phyloP scores from a whole-genome alignment of 768 basidiomycete species.

The Lanmaoa pseudosensibilis region DNA sequence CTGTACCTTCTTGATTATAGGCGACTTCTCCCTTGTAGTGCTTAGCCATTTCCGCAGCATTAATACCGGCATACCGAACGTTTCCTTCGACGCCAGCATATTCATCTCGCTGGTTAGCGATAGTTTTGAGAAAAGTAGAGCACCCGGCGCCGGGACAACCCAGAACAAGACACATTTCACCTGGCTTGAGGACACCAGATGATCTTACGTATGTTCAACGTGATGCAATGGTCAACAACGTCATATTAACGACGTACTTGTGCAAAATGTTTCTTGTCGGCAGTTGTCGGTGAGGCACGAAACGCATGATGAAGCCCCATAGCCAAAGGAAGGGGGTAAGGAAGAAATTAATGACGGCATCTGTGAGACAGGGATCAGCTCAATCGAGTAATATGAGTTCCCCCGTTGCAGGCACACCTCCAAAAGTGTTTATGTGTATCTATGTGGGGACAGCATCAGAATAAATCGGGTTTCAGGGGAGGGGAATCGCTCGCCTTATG shows the following conservation, averaged over 20 bases:
- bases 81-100: conserved; percentile 66
- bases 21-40: conserved; percentile 77
- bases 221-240: not conserved
- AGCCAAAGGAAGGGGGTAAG: conserved; percentile 50
- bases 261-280: conserved; percentile 58
- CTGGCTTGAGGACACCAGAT: conserved; percentile 69
- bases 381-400: not conserved
- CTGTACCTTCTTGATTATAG: conserved; percentile 70
- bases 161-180: conserved; percentile 85
- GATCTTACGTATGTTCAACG: conserved; percentile 38
- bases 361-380: conserved; percentile 29
- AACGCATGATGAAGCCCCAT: conserved; percentile 41
- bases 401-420: conserved; percentile 41
- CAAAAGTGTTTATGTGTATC: conserved; percentile 62
- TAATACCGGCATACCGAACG: conserved; percentile 82
- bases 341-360: conserved; percentile 54
- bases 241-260: conserved; percentile 41
- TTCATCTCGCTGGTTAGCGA: conserved; percentile 72
- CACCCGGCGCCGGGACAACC: conserved; percentile 87
- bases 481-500: conserved; percentile 46
- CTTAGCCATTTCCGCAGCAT: conserved; percentile 71
- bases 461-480: not conserved
- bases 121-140: conserved; percentile 80
- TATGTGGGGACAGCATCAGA: not conserved
- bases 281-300: conserved; percentile 38